Conservation (phyloP, 164 flowering plant genomes). For the Nymphaea thermarum region DNA sequence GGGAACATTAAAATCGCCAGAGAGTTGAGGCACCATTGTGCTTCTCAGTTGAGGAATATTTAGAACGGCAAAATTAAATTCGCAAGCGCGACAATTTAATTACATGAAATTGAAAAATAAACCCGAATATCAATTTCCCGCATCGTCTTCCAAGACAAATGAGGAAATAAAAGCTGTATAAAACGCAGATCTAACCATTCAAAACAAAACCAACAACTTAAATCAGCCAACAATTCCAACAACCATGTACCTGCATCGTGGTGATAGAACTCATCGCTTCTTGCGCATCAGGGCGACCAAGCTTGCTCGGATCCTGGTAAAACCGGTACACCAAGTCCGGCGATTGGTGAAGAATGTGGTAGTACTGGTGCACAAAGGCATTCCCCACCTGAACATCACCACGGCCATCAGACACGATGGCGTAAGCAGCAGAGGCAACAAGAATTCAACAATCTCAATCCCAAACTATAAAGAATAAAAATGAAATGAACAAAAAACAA, state of each 20-base stretch:
- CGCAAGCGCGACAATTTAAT: too few relatives aligned
- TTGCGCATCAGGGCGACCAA: conserved; percentile 51
- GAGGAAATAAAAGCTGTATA: background rate
- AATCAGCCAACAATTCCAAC: background rate
- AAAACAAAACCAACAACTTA: background rate
- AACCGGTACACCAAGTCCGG: conserved; percentile 55
- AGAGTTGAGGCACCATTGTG: too few relatives aligned
- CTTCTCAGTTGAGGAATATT: too few relatives aligned
- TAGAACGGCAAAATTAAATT: too few relatives aligned
- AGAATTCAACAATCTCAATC: background rate
- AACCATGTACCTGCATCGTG: conserved; percentile 39
- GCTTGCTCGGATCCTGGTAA: conserved; percentile 56
- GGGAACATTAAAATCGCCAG: too few relatives aligned
- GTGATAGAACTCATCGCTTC: conserved; percentile 48
- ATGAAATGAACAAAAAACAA: too few relatives aligned
- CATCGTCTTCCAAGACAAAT: background rate
- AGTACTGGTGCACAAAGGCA: conserved; percentile 71
- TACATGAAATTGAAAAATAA: too few relatives aligned
- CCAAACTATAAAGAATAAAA: too few relatives aligned
- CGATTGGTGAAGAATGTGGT: conserved; percentile 53
- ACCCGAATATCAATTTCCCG: background rate
- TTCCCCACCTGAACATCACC: conserved; percentile 46
- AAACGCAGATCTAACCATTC: background rate
- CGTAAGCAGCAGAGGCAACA: background rate
- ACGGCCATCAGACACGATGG: background rate